phyloP scores from a whole-genome alignment of 2,329 filamentous ascomycete species.

The Aschersonia sp. region DNA sequence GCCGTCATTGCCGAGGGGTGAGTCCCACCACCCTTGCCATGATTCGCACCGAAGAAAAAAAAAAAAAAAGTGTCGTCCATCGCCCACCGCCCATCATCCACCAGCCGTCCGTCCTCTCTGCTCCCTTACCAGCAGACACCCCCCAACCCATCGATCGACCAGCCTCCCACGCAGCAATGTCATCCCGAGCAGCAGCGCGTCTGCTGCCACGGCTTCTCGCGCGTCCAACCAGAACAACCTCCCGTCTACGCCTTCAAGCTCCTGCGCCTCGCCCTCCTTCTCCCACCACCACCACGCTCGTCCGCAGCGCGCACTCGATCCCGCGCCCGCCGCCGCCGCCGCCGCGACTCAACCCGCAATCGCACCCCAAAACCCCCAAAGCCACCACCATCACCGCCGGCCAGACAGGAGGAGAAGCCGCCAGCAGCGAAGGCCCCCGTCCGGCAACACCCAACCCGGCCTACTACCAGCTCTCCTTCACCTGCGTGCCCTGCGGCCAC shows the following conservation, averaged over 20 bases:
- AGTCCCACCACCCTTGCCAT: conserved; percentile 15
- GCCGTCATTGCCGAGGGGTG: conserved; percentile 78
- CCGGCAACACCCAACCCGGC: conserved; percentile 30
- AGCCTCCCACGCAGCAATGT: no score
- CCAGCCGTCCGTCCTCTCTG: no score
- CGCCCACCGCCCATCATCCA: no score
- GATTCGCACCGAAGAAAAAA: not conserved
- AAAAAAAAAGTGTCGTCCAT: not conserved
- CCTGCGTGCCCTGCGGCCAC: conserved; percentile 70
- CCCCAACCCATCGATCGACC: no score
- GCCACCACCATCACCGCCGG: not conserved
- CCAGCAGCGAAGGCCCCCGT: conserved; percentile 14
- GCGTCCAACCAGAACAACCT: not conserved
- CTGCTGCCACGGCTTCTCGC: no score
- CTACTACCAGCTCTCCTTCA: conserved; percentile 80
- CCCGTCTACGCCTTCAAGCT: conserved; percentile 1
- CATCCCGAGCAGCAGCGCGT: no score
- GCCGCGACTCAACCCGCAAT: conserved; percentile 1
- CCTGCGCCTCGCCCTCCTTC: not conserved
- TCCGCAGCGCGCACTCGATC: conserved; percentile 20
- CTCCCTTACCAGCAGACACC: no score
- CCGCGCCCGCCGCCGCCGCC: conserved; percentile 13
- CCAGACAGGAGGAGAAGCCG: conserved; percentile 4
- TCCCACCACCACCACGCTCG: not conserved
- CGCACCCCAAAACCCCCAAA: conserved; percentile 1